Percentiles rank a stretch among this genome's conserved stretches.
These are phyloP conservation scores for Xylaria sp. DNA, from an alignment of 2,329 filamentous ascomycete species.

Conservation along the genomic window DNA sequence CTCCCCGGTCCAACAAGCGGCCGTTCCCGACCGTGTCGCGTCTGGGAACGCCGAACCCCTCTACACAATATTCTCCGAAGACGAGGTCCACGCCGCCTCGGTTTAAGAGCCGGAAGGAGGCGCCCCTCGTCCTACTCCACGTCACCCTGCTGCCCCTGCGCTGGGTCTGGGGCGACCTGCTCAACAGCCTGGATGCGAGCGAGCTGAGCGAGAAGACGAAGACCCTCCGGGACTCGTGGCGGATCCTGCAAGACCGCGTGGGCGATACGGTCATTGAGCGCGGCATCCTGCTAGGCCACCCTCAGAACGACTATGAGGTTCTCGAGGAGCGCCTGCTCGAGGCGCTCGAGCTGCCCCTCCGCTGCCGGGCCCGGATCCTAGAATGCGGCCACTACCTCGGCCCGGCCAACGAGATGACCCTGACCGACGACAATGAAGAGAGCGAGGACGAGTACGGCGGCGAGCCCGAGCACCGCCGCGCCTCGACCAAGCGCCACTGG, in stretches of 20 bases:
- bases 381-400: slow-evolving; percentile 78
- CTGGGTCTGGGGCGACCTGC: slow-evolving; percentile 63
- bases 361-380: slow-evolving; percentile 67
- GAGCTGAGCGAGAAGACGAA: slow-evolving; percentile 46
- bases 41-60: slow-evolving; percentile 56
- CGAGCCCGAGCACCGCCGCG: slow-evolving; percentile 33
- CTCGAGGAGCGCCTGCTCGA: slow-evolving; percentile 78
- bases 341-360: slow-evolving; percentile 69
- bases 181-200: slow-evolving; percentile 45
- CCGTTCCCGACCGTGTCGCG: slow-evolving; percentile 55
- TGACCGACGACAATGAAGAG: slow-evolving; percentile 49
- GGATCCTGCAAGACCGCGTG: slow-evolving; percentile 68
- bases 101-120: slow-evolving; percentile 58
- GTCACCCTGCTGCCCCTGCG: slow-evolving; percentile 74
- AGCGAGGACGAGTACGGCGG: slow-evolving; percentile 49
- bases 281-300: slow-evolving; percentile 76
- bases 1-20: slow-evolving; percentile 57
- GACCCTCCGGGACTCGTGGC: slow-evolving; percentile 64
- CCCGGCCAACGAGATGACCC: slow-evolving; percentile 53
- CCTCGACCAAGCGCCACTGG: slow-evolving; percentile 52
- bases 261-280: slow-evolving; percentile 74
- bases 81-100: slow-evolving; percentile 57
- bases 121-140: slow-evolving; percentile 77
- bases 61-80: slow-evolving; percentile 58
- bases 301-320: slow-evolving; percentile 77